A percentile compares a stretch with the other conserved stretches of the same genome.
These are phyloP conservation scores for Talaromyces rugulosus DNA, from an alignment of 2,329 filamentous ascomycete species.

Conservation along the genomic window DNA sequence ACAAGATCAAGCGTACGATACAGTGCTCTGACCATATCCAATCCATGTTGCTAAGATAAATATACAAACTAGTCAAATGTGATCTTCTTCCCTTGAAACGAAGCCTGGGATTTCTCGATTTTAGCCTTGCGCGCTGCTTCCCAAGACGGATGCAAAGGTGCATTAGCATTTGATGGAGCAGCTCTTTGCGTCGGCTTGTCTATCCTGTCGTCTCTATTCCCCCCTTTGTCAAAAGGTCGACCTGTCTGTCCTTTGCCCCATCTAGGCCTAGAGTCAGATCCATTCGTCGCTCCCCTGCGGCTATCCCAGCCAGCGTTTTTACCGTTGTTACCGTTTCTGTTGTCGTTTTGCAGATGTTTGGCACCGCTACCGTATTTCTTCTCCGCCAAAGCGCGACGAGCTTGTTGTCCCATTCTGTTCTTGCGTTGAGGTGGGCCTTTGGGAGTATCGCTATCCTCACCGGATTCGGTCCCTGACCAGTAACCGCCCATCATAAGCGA, in stretches of 20 bases:
- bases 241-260: slow-evolving; percentile 20
- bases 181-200: slow-evolving; percentile 3
- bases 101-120: slow-evolving; percentile 47
- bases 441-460: slow-evolving; percentile 44
- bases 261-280: slow-evolving; percentile 18
- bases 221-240: slow-evolving; percentile 9
- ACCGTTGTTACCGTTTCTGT: slow-evolving; percentile 18
- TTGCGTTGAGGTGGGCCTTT: slow-evolving; percentile 44
- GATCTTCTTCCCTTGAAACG: slow-evolving; percentile 60
- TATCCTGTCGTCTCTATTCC: background rate
- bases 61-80: slow-evolving; percentile 52
- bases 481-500: slow-evolving; percentile 60
- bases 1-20: too few relatives aligned
- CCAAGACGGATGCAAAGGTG: slow-evolving; percentile 61
- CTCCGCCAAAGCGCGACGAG: slow-evolving; percentile 58
- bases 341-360: slow-evolving; percentile 46
- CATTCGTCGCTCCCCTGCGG: slow-evolving; percentile 50
- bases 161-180: slow-evolving; percentile 32
- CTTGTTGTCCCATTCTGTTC: slow-evolving; percentile 61
- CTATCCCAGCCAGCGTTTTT: slow-evolving; percentile 57
- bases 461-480: slow-evolving; percentile 58
- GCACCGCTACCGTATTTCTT: slow-evolving; percentile 57
- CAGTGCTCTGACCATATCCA: too few relatives aligned
- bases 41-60: background rate
- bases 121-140: slow-evolving; percentile 59